Evolutionary conservation across 106 monocot genomes (phyloP), one percentile per base, ranked within the genome.

Genomic region (Allium fistulosum): DNA sequence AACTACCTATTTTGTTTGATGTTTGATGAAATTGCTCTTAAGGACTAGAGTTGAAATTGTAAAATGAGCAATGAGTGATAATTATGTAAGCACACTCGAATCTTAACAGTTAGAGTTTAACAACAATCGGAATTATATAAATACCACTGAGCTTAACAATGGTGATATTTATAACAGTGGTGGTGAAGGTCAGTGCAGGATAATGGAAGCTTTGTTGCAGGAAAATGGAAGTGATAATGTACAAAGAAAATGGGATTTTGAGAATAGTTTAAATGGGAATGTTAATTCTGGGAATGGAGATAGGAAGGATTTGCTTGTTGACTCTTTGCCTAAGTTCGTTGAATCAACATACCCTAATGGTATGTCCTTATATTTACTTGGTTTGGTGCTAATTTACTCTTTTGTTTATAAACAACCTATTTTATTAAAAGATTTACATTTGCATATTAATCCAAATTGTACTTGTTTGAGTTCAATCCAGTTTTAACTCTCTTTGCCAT

Each of bases 201-300:
- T 88, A 45, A 18, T 88, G 63, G 81, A 88, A 46, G 77, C 75
- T 9, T 55, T 86, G 69, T 58, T 90, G 26, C 68, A 74, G 58
- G 76, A 85, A 75, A 4, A 51, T 50, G 56, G 59, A 46, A 64
- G 2, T 14, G 64, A 17, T 14, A 10, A 45, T 9, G 17, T 28
- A 17, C 11, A 37, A 17, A 47, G 28, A 11, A 51, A 46, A 8
- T 5, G 53, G 53, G 61, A 6, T 8, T 13, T 51, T 13, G 11
- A 27, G n/a, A 50, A 14, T 17, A 52, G 17, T 1, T 49, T 59
- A 0, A 17, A 46, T 10, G 17, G 46, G 8, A 4, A 53, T 16
- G 11, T 53, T 59, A 7, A 22, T 59, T 46, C 14, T 8, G 17
- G 57, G 27, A 56, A 68, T 65, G 66, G 66, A 52, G 66, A 52